Evolutionary conservation across 352 stramenopile genomes (phyloP).

Genomic region (Pythium brassicae): DNA sequence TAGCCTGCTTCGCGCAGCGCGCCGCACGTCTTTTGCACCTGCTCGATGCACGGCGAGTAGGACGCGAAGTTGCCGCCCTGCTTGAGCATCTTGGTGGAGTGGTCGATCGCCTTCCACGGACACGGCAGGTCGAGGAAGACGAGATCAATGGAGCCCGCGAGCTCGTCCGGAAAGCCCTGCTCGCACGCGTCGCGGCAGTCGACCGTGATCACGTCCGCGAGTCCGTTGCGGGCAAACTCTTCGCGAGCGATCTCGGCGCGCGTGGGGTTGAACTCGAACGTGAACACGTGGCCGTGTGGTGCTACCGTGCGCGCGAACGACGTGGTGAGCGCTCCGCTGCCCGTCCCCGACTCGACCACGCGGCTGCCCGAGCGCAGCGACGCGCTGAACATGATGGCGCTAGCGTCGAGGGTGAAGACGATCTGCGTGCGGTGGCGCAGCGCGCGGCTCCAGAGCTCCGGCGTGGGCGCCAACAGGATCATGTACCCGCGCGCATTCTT

Average conservation of each 20-base stretch:
- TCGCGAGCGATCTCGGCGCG: conserved; percentile 88
- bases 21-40: conserved; percentile 92
- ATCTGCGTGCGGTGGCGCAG: conserved; percentile 96
- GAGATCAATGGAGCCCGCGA: conserved; percentile 85
- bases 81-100: conserved; percentile 93
- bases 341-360: conserved; percentile 91
- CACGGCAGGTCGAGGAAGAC: conserved; percentile 98
- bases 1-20: conserved; percentile 73
- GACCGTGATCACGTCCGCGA: conserved; percentile 90
- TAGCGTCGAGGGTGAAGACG: conserved; percentile 94
- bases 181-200: conserved; percentile 95
- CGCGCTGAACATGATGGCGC: conserved; percentile 89
- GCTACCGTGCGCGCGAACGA: conserved; percentile 89
- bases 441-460: conserved; percentile 95
- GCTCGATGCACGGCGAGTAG: conserved; percentile 99
- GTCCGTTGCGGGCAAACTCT: conserved; percentile 93
- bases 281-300: conserved; percentile 92
- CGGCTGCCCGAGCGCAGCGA: conserved; percentile 88
- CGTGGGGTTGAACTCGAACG: conserved; percentile 98
- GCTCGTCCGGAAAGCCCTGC: conserved; percentile 70
- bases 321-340: conserved; percentile 92
- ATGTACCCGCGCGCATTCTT: conserved; percentile 84
- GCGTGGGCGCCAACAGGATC: conserved; percentile 93
- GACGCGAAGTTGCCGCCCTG: conserved; percentile 90
- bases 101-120: conserved; percentile 94